These are phyloP conservation scores for Physcomitrellopsis africana DNA, from an alignment of 225 moss, liverwort and hornwort genomes.

Conservation along the genomic window DNA sequence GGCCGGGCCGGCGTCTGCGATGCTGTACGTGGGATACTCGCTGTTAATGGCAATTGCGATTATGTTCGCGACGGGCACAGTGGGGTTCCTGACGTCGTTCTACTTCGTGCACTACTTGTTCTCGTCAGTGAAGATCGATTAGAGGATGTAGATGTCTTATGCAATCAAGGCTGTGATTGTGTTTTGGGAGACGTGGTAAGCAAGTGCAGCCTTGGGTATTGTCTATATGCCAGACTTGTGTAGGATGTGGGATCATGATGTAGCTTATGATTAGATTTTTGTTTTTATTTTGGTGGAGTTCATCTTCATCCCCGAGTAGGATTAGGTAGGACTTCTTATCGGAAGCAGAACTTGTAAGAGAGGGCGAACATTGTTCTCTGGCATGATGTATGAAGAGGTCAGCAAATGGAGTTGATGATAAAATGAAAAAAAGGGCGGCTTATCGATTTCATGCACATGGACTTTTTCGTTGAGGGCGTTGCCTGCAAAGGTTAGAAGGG, in stretches of 20 bases:
- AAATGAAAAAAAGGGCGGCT: neutral
- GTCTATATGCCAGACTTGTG: neutral
- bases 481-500: no score
- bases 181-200: neutral
- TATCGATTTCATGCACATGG: neutral
- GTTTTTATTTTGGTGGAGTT: neutral
- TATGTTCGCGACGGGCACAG: constrained; percentile 67
- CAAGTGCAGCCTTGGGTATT: constrained; percentile 3
- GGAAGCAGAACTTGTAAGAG: constrained; percentile 15
- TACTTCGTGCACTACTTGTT: constrained; percentile 73
- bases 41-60: constrained; percentile 65
- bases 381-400: constrained; percentile 9
- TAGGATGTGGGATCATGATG: neutral
- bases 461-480: no score
- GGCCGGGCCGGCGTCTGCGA: constrained; percentile 53
- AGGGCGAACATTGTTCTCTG: constrained; percentile 18
- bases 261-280: neutral
- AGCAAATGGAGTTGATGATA: constrained; percentile 7
- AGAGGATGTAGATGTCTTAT: neutral
- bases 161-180: neutral
- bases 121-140: constrained; percentile 78
- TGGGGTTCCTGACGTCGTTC: constrained; percentile 66
- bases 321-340: constrained; percentile 17
- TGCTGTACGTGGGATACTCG: constrained; percentile 68
- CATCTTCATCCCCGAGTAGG: neutral